Base-by-base conservation (phyloP, 345 rosid genomes). In the Streptanthus diversifolius region DNA sequence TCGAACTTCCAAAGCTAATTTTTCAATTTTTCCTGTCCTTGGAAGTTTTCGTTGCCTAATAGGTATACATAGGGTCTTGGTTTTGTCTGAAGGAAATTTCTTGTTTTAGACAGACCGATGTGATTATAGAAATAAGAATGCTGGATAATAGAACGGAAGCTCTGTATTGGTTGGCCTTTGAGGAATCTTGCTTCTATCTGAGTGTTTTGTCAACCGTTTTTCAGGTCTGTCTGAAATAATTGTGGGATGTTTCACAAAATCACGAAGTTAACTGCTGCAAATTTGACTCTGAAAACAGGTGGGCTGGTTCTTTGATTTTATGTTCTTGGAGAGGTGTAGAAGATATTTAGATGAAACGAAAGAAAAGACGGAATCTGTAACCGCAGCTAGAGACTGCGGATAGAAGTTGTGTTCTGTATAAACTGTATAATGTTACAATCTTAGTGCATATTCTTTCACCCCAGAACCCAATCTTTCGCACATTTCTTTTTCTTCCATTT, bases 301-400 rank as follows among this genome's bases (percentile, higher is more conserved):
- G 78, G 36, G 45, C 36, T 75, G 79, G 56, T 51, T 68, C 56
- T 59, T 39, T 60, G 41, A 39, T 67, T 17, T 48, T 37, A 68
- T 63, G 70, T 68, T 48, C 43, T 13, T 63, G 71, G 37, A 53
- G 71, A 70, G 36, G 54, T 37, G 66, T 76, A 70, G 80, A 55
- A 70, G 75, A 48, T 8, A 48, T 49, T 53, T 70, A 70, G 75
- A 76, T 62, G 65, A 63, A 54, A 44, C 39, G 49, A 70, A 57
- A 54, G 59, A 22, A 54, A 63, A 63, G 24, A 39, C 59, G 44
- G 70, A 69, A 45, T 61, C 45, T 63, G 59, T 76, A 69, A 69
- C 53, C 17, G 71, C 15, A 21, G 71, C 64, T 63, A 21, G 56
- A 72, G 24, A 73, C 40, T 13, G 15, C n/a, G 7, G 44, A 75